Evolutionary conservation across 441 rosid species (phyloP).

Genomic region (Gossypium armourianum): DNA sequence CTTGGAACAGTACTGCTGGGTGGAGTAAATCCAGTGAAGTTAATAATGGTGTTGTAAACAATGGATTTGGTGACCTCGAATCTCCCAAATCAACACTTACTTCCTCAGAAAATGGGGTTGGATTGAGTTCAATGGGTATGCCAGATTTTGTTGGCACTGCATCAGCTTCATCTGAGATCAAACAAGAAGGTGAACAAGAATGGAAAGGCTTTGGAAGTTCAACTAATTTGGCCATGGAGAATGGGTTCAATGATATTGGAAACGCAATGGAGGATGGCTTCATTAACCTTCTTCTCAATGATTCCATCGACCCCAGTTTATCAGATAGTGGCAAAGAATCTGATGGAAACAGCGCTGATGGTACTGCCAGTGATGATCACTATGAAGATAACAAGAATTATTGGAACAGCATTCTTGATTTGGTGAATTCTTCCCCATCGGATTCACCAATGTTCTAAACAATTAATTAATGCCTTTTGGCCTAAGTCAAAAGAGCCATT

Average conservation of each 20-base stretch:
- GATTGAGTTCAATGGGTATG: slow-evolving; percentile 26
- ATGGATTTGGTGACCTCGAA: slow-evolving; percentile 32
- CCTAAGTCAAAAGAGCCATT: slow-evolving; percentile 3
- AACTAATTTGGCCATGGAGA: slow-evolving; percentile 25
- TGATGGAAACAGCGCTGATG: slow-evolving; percentile 24
- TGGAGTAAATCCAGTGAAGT: too few species aligned
- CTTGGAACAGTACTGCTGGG: slow-evolving; percentile 20
- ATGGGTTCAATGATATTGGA: slow-evolving; percentile 39
- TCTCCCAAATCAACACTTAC: slow-evolving; percentile 71
- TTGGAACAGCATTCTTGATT: slow-evolving; percentile 85
- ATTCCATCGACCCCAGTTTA: slow-evolving; percentile 35
- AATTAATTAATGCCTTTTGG: not conserved
- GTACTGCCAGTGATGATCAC: slow-evolving; percentile 26
- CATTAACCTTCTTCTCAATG: slow-evolving; percentile 52
- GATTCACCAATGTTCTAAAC: slow-evolving; percentile 53
- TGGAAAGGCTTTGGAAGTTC: slow-evolving; percentile 38
- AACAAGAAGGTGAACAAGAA: slow-evolving; percentile 53
- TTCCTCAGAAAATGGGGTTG: slow-evolving; percentile 46
- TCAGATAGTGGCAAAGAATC: slow-evolving; percentile 36
- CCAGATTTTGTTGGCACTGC: slow-evolving; percentile 42
- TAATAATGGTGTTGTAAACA: not conserved
- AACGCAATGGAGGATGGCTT: slow-evolving; percentile 52
- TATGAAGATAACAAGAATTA: slow-evolving; percentile 83
- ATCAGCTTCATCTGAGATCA: slow-evolving; percentile 42
- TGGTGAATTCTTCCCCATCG: slow-evolving; percentile 78